Conservation (phyloP, 1,139 yeast genomes). For the Candida smagusa region DNA sequence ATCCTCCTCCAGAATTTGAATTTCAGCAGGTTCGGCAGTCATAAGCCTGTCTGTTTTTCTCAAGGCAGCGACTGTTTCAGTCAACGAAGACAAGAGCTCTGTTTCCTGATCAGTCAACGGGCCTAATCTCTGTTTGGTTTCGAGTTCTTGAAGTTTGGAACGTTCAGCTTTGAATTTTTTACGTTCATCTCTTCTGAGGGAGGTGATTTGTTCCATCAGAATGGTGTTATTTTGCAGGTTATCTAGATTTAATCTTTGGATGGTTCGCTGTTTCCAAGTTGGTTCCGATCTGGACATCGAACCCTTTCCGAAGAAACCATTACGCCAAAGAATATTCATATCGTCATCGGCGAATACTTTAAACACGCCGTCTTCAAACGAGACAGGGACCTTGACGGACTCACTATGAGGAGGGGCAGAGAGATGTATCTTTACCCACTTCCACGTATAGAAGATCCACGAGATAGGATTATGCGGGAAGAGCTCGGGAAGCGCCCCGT, state of each 20-base stretch:
- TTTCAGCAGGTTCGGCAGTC: slow-evolving; percentile 10
- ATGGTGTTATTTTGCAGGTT: slow-evolving; percentile 19
- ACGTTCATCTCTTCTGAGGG: slow-evolving; percentile 68
- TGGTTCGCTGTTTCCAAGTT: slow-evolving; percentile 72
- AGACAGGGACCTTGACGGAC: slow-evolving; percentile 22
- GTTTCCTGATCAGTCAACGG: slow-evolving; percentile 23
- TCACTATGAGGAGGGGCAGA: slow-evolving; percentile 25
- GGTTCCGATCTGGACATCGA: slow-evolving; percentile 87
- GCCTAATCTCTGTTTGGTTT: slow-evolving; percentile 26
- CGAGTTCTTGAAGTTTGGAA: slow-evolving; percentile 34
- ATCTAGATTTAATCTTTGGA: slow-evolving; percentile 40
- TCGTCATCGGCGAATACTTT: slow-evolving; percentile 42
- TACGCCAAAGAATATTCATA: slow-evolving; percentile 68
- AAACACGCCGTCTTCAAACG: slow-evolving; percentile 35
- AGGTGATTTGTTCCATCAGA: slow-evolving; percentile 67
- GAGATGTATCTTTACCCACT: slow-evolving; percentile 21
- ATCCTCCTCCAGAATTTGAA: slow-evolving; percentile 30
- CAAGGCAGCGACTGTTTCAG: slow-evolving; percentile 11
- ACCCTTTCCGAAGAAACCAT: slow-evolving; percentile 96
- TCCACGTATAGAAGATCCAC: slow-evolving; percentile 46
- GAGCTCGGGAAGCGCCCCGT: slow-evolving; percentile 43
- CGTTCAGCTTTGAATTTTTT: slow-evolving; percentile 64
- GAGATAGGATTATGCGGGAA: slow-evolving; percentile 59
- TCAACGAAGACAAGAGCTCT: slow-evolving; percentile 25
- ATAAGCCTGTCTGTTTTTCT: slow-evolving; percentile 7